phyloP scores from a whole-genome alignment of 2,329 filamentous ascomycete genomes.

The Microcyclosporella mali region DNA sequence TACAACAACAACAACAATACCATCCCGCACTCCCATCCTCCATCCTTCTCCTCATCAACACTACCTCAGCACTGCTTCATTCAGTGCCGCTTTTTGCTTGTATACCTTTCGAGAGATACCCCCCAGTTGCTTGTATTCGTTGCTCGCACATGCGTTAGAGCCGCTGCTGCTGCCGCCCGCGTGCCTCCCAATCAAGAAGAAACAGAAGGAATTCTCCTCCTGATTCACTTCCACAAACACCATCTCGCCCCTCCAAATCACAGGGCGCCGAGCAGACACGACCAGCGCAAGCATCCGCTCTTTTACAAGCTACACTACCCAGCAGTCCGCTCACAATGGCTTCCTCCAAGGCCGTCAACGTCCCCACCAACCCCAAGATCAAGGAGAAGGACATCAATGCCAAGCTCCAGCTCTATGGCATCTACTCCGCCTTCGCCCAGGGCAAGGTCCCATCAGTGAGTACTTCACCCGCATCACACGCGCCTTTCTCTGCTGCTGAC shows the following conservation, averaged over 20 bases:
- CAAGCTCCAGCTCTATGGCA: conserved; percentile 93
- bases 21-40: neutral
- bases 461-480: conserved; percentile 12
- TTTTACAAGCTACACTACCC: neutral
- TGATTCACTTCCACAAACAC: neutral
- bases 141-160: conserved; percentile 3
- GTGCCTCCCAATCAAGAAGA: conserved; percentile 1
- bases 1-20: neutral
- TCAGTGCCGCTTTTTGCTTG: neutral
- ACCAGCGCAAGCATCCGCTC: neutral
- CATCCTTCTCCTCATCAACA: conserved; percentile 1
- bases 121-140: neutral
- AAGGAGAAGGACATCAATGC: conserved; percentile 84
- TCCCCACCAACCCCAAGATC: conserved; percentile 63
- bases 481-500: conserved; percentile 11
- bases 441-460: conserved; percentile 86
- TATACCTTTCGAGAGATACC: conserved; percentile 3
- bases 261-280: neutral
- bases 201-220: neutral
- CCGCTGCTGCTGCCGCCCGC: conserved; percentile 2
- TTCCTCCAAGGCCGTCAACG: conserved; percentile 53
- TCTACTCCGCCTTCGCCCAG: conserved; percentile 74
- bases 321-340: neutral
- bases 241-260: neutral
- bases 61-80: neutral